These are phyloP conservation scores for Begonia fuchsioides DNA, from an alignment of 306 rosid species.

Conservation along the genomic window DNA sequence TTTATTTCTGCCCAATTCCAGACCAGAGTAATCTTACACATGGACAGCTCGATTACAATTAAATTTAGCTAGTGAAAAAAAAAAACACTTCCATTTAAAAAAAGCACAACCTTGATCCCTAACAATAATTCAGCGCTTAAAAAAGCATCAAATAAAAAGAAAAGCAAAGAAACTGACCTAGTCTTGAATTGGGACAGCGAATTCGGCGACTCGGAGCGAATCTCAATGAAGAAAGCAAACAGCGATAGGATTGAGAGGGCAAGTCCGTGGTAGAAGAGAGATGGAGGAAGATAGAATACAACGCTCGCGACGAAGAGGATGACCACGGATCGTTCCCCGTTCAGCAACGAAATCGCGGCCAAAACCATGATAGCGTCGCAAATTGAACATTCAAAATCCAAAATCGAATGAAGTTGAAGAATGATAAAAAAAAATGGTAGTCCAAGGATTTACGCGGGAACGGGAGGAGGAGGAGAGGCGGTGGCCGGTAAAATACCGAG, in stretches of 20 bases:
- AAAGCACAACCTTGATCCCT: background rate
- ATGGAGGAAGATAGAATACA: conserved; percentile 48
- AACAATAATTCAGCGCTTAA: background rate
- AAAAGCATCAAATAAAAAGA: background rate
- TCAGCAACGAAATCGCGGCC: conserved; percentile 15
- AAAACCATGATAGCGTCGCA: conserved; percentile 19
- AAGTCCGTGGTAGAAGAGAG: conserved; percentile 61
- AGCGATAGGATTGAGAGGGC: conserved; percentile 61
- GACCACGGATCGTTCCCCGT: conserved; percentile 72
- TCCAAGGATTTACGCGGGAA: conserved; percentile 18
- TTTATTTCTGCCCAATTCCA: background rate
- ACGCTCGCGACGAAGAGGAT: conserved; percentile 39
- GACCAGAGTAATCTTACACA: background rate
- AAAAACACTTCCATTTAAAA: background rate
- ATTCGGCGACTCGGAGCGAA: conserved; percentile 34
- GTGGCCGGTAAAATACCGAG: too few relatives aligned
- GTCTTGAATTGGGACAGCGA: conserved; percentile 29
- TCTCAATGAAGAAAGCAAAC: conserved; percentile 54
- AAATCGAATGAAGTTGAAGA: background rate
- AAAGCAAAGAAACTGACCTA: conserved; percentile 22
- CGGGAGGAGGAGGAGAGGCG: background rate
- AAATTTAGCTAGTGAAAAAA: background rate
- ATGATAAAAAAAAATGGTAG: background rate
- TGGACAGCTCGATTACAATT: background rate
- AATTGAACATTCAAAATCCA: background rate